Evolutionary conservation across 306 rosid species (phyloP), one percentile per base, ranked within the genome.

Genomic region (Alnus glutinosa): DNA sequence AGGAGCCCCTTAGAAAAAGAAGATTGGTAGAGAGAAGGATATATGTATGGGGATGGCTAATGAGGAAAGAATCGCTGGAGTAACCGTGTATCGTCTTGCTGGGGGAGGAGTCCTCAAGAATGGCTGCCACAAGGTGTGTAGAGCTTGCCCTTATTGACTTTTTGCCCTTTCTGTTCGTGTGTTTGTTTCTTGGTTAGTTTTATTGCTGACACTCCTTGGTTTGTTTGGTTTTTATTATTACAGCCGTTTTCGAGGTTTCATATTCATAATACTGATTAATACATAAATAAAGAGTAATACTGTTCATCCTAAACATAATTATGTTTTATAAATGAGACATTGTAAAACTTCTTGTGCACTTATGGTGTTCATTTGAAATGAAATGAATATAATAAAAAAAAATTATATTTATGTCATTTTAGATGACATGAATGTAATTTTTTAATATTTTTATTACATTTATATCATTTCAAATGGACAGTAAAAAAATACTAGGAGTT

Each of bases 101-200:
- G 75, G 15, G 61, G 37, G 39, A 70, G 9, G 44, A 36, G 52
- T 49, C 52, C 52, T 42, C 46, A 5, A 42, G 46, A 82, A 89
- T 83, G 89, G 75, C 75, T 58, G 83, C 79, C 83, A 78, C 83
- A 85, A 80, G 78, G 78, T 63, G 61, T 72, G 78, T 63, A 66
- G 69, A 82, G 88, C 79, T 82, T 87, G 89, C 95, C 87, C 92
- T 87, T 88, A 70, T 90, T 90, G 95, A 90, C 95, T 90, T 90
- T 83, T 85, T 80, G 85, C 89, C 77, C 80, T 83, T 79, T 49
- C 10, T 49, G 13, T 30, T 11, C 9, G 71, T 74, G 7, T 49
- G 55, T 70, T 78, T 55, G 34, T 82, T 23, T 23, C 28, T 23
- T 79, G 34, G 73, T 78, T 23, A 23, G 28, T 5, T 81, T 84